Evolutionary conservation across 768 basidiomycete species (phyloP).

Genomic region (Termitomyces sp.): DNA sequence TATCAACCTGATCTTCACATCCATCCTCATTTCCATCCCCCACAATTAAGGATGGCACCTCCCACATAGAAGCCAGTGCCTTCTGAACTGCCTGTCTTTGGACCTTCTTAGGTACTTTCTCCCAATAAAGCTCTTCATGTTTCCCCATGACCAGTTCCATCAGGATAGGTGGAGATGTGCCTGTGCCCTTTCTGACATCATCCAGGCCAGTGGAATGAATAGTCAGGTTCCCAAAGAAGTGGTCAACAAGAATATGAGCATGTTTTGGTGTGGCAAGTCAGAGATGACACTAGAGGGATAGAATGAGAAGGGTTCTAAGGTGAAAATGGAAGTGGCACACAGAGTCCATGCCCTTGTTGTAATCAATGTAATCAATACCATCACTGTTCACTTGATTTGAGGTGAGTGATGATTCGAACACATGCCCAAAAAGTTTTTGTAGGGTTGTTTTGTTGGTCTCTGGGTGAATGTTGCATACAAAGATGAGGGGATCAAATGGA

Average conservation of each 20-base stretch:
- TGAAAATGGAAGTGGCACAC: slow-evolving; percentile 35
- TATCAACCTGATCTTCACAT: background rate
- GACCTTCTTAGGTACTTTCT: slow-evolving; percentile 73
- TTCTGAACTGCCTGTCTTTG: slow-evolving; percentile 44
- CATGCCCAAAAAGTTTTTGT: slow-evolving; percentile 49
- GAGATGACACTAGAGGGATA: slow-evolving; percentile 65
- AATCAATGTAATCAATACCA: slow-evolving; percentile 77
- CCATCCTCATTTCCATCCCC: background rate
- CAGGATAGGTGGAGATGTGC: slow-evolving; percentile 24
- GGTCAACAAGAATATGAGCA: slow-evolving; percentile 38
- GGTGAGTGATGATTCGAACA: slow-evolving; percentile 24
- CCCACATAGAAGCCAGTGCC: slow-evolving; percentile 9
- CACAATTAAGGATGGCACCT: background rate
- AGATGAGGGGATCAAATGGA: slow-evolving; percentile 66
- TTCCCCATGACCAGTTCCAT: slow-evolving; percentile 60
- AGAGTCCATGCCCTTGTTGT: slow-evolving; percentile 69
- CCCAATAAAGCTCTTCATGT: slow-evolving; percentile 75
- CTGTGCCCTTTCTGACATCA: slow-evolving; percentile 34
- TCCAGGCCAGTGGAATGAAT: slow-evolving; percentile 56
- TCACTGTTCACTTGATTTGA: slow-evolving; percentile 14
- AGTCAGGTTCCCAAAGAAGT: slow-evolving; percentile 35
- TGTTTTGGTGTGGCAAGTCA: slow-evolving; percentile 56
- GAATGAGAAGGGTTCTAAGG: background rate
- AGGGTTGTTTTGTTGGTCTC: slow-evolving; percentile 83
- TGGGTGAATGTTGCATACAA: slow-evolving; percentile 65